A percentile compares a stretch with the other conserved stretches of the same genome.
Evolutionary conservation across 306 rosid species (phyloP).

Genomic region (Lathyrus oleraceus): DNA sequence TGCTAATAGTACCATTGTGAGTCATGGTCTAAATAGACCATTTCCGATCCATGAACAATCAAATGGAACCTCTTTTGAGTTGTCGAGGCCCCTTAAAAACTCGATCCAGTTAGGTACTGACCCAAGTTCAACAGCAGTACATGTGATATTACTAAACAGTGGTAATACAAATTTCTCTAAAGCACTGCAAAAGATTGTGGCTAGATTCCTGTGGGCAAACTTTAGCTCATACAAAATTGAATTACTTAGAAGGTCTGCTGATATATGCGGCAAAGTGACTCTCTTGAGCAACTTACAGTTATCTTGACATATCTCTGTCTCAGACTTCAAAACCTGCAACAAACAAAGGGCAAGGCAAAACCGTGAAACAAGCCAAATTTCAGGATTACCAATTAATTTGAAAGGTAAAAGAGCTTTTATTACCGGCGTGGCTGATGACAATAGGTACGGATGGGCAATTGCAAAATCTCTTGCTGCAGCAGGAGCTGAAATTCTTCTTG

Average conservation of each 20-base stretch:
- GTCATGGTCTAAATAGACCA: conserved; percentile 54
- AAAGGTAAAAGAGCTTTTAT: no score
- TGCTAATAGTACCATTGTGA: conserved; percentile 41
- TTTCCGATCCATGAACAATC: conserved; percentile 56
- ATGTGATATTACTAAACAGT: conserved; percentile 36
- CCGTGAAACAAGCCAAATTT: no score
- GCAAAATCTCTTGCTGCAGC: no score
- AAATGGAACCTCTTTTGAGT: conserved; percentile 28
- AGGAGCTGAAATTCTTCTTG: no score
- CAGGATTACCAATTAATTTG: no score
- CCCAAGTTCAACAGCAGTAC: conserved; percentile 44
- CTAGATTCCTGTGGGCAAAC: conserved; percentile 80
- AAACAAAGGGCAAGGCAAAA: no score
- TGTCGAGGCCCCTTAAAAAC: conserved; percentile 55
- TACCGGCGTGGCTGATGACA: no score
- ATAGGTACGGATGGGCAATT: no score
- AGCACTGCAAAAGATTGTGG: conserved; percentile 65
- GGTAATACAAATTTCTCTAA: conserved; percentile 56
- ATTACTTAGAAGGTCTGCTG: conserved; percentile 61
- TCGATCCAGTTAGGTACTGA: conserved; percentile 62
- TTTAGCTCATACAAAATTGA: conserved; percentile 69
- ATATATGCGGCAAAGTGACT: conserved; percentile 63
- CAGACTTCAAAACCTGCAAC: no score
- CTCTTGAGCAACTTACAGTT: conserved; percentile 46
- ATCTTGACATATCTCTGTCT: no score